Evolutionary conservation across 2,329 filamentous ascomycete genomes (phyloP), one percentile per base, ranked within the genome.

Genomic region (Cyphellophora europaea): DNA sequence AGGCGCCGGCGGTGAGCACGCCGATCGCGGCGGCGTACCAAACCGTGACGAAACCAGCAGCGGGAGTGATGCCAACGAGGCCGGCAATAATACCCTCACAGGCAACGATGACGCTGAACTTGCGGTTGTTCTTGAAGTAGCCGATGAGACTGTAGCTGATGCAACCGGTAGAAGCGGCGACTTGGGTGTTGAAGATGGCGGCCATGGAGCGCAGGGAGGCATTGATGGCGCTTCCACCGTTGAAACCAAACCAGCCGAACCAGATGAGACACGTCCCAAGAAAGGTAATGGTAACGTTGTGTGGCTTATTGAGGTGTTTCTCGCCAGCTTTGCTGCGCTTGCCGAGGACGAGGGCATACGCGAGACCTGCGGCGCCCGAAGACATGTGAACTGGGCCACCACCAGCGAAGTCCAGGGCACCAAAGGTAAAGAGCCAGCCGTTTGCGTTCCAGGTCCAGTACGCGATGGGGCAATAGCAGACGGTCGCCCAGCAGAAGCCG

Each of bases 21-120:
- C 71, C 71, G 44, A 75, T 73, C 16, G 70, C 56, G 2, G 66
- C 70, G 11, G 68, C 70, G 19, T 69, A 59, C 69, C 69, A 94
- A 1, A 82, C 72, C 11, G 86, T 83, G 11, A 93, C 85, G 53
- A 73, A 93, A 53, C 82, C 87, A 36, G 85, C 91, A 16, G 82
- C 87, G 5, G 87, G 87, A 4, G 87, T 94, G 44, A 94, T 93
- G 40, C 80, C 79, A 4, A 94, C 86, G n/a, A 93, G 71, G 13
- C 87, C 87, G 23, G 85, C 82, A 50, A 94, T 81, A 12, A 89
- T 82, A 42, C 87, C 87, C 0, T 83, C 91, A 63, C 87, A 94
- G 68, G 93, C 93, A 2, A 86, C 87, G 15, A 93, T 84, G 2
- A 85, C 89, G 0, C 84, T 91, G 81, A 84, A 94, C 64, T 93